phyloP scores from a whole-genome alignment of 1,284 basidiomycete species.

The Pseudozyma sp. region DNA sequence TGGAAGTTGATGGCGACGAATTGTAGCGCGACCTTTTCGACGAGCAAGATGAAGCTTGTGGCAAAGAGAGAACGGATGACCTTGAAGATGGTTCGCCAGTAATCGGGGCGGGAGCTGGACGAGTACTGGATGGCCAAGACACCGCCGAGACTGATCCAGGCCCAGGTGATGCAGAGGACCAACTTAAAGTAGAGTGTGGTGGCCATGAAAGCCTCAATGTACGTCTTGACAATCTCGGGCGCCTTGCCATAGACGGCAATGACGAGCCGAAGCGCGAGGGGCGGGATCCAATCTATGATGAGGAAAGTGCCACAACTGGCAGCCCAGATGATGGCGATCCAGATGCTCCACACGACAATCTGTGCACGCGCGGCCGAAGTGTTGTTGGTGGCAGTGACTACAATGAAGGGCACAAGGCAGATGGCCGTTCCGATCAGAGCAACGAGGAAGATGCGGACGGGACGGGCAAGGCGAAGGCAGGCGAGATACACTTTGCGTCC shows the following conservation, averaged over 20 bases:
- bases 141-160: conserved; percentile 66
- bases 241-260: conserved; percentile 61
- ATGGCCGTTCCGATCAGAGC: conserved; percentile 61
- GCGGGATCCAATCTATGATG: conserved; percentile 58
- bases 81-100: conserved; percentile 55
- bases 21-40: conserved; percentile 60
- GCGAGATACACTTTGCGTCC: conserved; percentile 58
- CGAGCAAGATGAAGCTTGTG: conserved; percentile 56
- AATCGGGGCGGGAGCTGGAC: conserved; percentile 35
- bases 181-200: conserved; percentile 60
- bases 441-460: conserved; percentile 58
- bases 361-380: conserved; percentile 39
- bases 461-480: conserved; percentile 59
- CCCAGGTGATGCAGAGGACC: conserved; percentile 65
- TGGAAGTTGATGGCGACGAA: conserved; percentile 66
- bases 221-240: conserved; percentile 59
- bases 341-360: conserved; percentile 62
- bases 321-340: conserved; percentile 66
- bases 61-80: conserved; percentile 60
- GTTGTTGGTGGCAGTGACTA: conserved; percentile 51
- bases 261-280: conserved; percentile 48
- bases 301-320: conserved; percentile 61
- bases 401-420: conserved; percentile 61
- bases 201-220: conserved; percentile 60
- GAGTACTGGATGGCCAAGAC: conserved; percentile 49